phyloP scores from a whole-genome alignment of 345 rosid species.

The Balakata baccata region DNA sequence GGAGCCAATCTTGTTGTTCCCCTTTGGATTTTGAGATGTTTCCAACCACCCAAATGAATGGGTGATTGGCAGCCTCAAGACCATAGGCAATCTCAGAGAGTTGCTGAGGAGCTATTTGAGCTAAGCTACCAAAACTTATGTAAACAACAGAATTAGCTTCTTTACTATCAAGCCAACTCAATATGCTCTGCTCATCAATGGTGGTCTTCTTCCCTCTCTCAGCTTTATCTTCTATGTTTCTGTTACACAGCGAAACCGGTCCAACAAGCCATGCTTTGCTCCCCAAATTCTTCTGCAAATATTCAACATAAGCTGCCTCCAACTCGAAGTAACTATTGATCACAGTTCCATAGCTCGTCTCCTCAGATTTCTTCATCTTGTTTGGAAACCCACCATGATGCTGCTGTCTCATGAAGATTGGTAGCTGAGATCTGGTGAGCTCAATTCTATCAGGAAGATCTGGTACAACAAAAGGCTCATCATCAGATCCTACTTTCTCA shows the following conservation, averaged over 20 bases:
- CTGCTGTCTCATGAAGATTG: constrained; percentile 2
- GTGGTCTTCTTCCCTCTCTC: constrained; percentile 38
- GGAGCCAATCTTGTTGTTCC: constrained; percentile 27
- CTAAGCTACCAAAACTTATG: constrained; percentile 48
- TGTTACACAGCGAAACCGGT: constrained; percentile 45
- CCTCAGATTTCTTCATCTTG: constrained; percentile 14
- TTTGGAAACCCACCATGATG: background rate
- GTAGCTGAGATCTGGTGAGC: constrained; percentile 45
- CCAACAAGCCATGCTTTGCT: constrained; percentile 47
- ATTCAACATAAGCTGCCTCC: constrained; percentile 45
- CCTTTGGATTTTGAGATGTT: constrained; percentile 14
- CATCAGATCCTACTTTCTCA: constrained; percentile 36
- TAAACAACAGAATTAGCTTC: constrained; percentile 46
- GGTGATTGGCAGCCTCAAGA: constrained; percentile 38
- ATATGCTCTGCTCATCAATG: constrained; percentile 24
- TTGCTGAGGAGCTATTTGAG: constrained; percentile 33
- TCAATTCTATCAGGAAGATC: constrained; percentile 44
- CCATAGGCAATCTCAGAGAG: constrained; percentile 42
- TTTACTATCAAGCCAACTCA: constrained; percentile 47
- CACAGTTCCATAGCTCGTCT: constrained; percentile 30
- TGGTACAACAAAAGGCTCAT: constrained; percentile 41
- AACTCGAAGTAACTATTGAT: constrained; percentile 46
- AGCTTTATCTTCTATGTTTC: constrained; percentile 33
- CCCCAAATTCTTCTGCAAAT: constrained; percentile 30
- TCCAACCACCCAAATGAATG: constrained; percentile 53